Base-by-base conservation (phyloP, 441 rosid species). In the Geranium incanum region DNA sequence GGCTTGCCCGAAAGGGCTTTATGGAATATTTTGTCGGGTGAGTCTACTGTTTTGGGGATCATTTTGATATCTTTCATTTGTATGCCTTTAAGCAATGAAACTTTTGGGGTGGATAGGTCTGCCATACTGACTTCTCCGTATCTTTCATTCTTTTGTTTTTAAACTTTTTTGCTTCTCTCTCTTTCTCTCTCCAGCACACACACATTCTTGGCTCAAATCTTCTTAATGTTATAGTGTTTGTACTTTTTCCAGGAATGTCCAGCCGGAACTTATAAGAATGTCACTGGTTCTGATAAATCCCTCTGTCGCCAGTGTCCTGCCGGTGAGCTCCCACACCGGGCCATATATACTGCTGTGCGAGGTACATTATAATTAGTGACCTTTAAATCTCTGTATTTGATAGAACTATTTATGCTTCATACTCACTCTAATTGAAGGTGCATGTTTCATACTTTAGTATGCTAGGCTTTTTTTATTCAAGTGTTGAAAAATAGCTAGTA, bases 1-100 rank as follows among this genome's bases (percentile, higher is more conserved):
- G 76, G 88, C 94, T 76, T 95, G 99, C 82, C 99, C 99, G 12
- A 85, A 81, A 72, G 99, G 99, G 76, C 88, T 93, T 69, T 90
- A 85, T 67, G 99, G 99, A 77, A 86, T 78, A 71, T 95, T 93
- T 84, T 95, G 99, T 69, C 73, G 84, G 97, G 99, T 95, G 76
- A 50, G 41, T 67, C 48, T 67, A 13, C 59, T 43, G 71, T 36
- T 62, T 62, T 23, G n/a, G 37, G 12, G 16, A 0, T 43, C 18
- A 45, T 63, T 75, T 65, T 59, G 60, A 69, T 71, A 23, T 28
- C 66, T 39, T 50, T 66, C 19, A 4, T 21, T 13, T 9, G 55
- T 55, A 70, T 66, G 41, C 16, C 37, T 6, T 4, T 62, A 62
- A 21, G 13, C 13, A 62, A 9, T 62, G 6, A 3, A 62, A 7